Evolutionary conservation across 2,329 filamentous ascomycete species (phyloP).

Genomic region (Helminthosporium solani): DNA sequence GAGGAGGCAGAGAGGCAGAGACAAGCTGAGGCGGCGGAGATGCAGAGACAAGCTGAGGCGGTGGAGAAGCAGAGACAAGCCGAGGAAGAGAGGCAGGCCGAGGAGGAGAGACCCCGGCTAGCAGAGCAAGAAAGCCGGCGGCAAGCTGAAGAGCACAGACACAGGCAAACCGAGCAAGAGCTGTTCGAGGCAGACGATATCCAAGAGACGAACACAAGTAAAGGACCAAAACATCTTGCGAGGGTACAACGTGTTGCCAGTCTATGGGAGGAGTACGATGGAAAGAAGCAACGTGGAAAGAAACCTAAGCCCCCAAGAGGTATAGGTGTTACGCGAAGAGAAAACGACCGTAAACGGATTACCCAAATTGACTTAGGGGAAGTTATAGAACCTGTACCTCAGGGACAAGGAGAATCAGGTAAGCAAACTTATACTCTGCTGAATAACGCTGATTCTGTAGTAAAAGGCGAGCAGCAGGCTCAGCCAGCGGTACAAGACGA

Average conservation of each 20-base stretch:
- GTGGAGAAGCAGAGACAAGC: not conserved
- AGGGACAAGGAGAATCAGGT: not conserved
- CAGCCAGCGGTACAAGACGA: conserved; percentile 1
- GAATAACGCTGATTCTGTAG: not conserved
- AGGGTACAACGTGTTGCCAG: not conserved
- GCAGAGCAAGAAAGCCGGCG: not conserved
- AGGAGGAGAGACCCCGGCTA: conserved; percentile 1
- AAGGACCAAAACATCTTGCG: conserved; percentile 1
- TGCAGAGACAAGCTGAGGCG: not conserved
- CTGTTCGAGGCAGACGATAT: conserved; percentile 3
- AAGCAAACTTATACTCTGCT: not conserved
- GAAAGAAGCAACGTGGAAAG: conserved; percentile 1
- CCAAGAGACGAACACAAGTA: conserved; percentile 1
- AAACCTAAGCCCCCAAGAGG: conserved; percentile 7
- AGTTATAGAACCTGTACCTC: not conserved
- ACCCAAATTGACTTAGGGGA: conserved; percentile 5
- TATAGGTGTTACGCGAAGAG: conserved; percentile 5
- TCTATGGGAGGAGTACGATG: not conserved
- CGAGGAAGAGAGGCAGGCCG: not conserved
- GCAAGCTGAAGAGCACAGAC: conserved; percentile 3
- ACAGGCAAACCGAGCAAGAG: conserved; percentile 4
- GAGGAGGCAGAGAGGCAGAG: not conserved
- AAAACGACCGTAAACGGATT: conserved; percentile 2
- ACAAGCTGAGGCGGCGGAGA: not conserved
- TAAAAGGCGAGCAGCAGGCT: conserved; percentile 3